These are phyloP conservation scores for Solanum boliviense DNA, from an alignment of 257 asterid genomes.

Conservation along the genomic window DNA sequence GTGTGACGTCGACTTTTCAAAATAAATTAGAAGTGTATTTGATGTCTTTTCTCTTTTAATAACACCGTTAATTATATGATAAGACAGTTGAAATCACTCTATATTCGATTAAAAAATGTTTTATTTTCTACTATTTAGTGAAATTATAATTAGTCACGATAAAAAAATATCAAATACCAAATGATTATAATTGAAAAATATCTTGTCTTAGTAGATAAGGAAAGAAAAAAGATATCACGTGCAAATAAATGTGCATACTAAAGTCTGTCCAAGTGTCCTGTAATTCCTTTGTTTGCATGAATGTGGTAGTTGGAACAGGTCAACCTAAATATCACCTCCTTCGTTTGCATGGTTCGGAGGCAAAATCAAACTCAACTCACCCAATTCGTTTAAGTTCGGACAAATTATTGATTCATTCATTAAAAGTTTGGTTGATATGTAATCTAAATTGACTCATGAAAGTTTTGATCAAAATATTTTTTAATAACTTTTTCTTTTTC, in stretches of 20 bases:
- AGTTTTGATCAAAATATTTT: accelerated
- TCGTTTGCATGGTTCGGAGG: not conserved
- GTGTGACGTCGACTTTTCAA: not conserved
- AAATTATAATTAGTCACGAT: not conserved
- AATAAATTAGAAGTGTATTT: not conserved
- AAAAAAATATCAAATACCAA: not conserved
- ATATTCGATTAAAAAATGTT: not conserved
- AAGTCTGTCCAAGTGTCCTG: not conserved
- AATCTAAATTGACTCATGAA: too few species aligned
- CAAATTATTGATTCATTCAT: too few species aligned
- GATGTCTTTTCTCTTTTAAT: not conserved
- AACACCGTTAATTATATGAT: not conserved
- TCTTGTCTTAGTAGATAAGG: not conserved
- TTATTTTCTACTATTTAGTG: not conserved
- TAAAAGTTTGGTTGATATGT: too few species aligned
- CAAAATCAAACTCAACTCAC: not conserved
- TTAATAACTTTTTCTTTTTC: too few species aligned
- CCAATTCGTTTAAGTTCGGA: accelerated
- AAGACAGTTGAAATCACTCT: not conserved
- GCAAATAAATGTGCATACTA: not conserved
- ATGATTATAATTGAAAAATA: not conserved
- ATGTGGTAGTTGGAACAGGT: not conserved
- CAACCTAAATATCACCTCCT: not conserved
- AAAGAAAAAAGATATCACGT: not conserved
- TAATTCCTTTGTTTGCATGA: not conserved